Evolutionary conservation across 169 alveolate species (phyloP), one percentile per base, ranked within the genome.

Genomic region (Neospora caninum): DNA sequence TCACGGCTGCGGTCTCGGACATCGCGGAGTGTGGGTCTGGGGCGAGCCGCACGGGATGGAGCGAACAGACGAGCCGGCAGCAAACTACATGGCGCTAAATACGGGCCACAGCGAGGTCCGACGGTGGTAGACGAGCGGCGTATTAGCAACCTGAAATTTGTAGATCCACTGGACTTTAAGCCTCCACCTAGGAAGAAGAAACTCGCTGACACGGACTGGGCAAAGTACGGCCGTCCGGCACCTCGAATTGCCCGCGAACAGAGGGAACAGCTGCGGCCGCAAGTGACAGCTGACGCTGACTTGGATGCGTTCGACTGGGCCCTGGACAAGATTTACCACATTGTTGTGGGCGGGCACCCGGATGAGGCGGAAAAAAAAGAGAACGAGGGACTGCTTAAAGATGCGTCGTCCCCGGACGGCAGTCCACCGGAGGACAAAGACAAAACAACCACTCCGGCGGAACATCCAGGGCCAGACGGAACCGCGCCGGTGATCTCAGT

Each of bases 141-240:
- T 9, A 31, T 82, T 0, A 41, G 22, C 67, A 78, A 78, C 45
- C 87, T 78, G 87, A 82, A 82, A n/a, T 7, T 89, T 0, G 53
- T 92, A 9, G 94, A 92, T 39, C 94, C 94, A 7, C 58, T 92
- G 34, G 88, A 82, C 34, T 92, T 92, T 34, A 92, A 83, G 31
- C 53, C 84, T 31, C 82, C 91, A 58, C 91, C 82, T 34, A 45
- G 27, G 67, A 86, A 78, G 36, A 83, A 86, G 88, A 80, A 80
- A n/a, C 94, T 80, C n/a, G 84, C 82, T 25, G 91, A 92, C 38
- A 92, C 91, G 0, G 91, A 82, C 43, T 92, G 94, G 94, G 94
- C 94, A 10, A 42, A 67, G 83, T 92, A 92, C 73, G 94, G 94
- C 41, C 73, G 94, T 64, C 94, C 94, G 10, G 84, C 91, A 64